Base-by-base conservation (phyloP, 2,329 filamentous ascomycete species). In the Sphaerulina populicola region DNA sequence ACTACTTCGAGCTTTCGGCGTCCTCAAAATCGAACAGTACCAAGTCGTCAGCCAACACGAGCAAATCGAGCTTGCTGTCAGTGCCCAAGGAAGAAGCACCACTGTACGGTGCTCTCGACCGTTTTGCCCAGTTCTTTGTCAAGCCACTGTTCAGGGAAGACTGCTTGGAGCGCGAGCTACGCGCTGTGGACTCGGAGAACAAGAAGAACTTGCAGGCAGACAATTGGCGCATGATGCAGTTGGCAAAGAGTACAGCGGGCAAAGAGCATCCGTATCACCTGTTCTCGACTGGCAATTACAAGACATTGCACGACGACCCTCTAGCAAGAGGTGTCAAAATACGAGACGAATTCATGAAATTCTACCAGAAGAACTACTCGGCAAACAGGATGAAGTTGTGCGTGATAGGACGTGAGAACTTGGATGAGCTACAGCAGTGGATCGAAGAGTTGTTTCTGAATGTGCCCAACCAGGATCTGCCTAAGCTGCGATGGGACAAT, bases 191-290 rank as follows among this genome's bases (percentile, higher is more conserved):
- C 65, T 95, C 89, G 4, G 90, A 96, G 69, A 94, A 96, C 72
- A 95, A 95, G 77, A 96, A 96, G 78, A 96, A 96, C 61, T 73
- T 96, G 44, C 90, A 96, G 71, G 91, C 81, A 66, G 90, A 96
- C 64, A 79, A 80, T 50, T 95, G 90, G 88, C 81, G 90, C 12
- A 72, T 94, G 57, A 82, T 91, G 63, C 90, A 96, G 70, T 76
- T 96, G 21, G 86, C 88, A 65, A 94, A 94, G 72, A 85, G 85
- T 2, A 72, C 93, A n/a, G 88, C 88, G 2, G 95, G 91, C 68
- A 83, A 86, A 2, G 81, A 83, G 11, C 90, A 96, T 63, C 90
- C 90, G 0, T 94, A 86, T 67, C 87, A 87, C 66, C 86, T 94
- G 64, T 96, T 96, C 66, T 90, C 87, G 0, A 96, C 90, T 0